These are phyloP conservation scores for Graphiopsis chlorocephala DNA, from an alignment of 2,329 filamentous ascomycete genomes.

Conservation along the genomic window DNA sequence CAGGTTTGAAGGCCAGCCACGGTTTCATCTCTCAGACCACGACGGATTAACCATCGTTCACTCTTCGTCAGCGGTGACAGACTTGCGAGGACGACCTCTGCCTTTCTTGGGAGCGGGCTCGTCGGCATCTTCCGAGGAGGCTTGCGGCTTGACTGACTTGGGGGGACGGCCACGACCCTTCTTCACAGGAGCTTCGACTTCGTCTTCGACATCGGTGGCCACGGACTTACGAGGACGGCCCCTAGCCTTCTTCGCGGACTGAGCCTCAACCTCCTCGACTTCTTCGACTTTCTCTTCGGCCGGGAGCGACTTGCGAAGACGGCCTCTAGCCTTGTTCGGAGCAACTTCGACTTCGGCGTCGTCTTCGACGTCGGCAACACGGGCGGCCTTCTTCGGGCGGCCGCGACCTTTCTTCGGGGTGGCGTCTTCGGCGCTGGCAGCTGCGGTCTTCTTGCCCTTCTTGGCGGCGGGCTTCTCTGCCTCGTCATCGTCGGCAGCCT, in stretches of 20 bases:
- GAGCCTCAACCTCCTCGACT: constrained; percentile 44
- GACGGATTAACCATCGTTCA: background rate
- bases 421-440: constrained; percentile 20
- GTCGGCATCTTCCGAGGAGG: constrained; percentile 37
- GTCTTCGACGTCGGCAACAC: constrained; percentile 28
- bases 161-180: constrained; percentile 26
- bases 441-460: constrained; percentile 26
- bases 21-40: background rate
- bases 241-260: constrained; percentile 31
- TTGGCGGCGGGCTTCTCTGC: constrained; percentile 22
- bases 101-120: constrained; percentile 32
- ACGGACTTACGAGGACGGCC: constrained; percentile 30
- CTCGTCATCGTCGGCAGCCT: constrained; percentile 5
- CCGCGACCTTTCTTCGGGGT: constrained; percentile 23
- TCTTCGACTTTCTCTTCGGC: constrained; percentile 49
- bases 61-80: background rate
- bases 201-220: constrained; percentile 46
- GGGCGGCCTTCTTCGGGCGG: constrained; percentile 20
- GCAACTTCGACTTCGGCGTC: constrained; percentile 21
- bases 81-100: constrained; percentile 25
- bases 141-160: constrained; percentile 18
- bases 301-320: constrained; percentile 39
- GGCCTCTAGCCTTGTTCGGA: constrained; percentile 21
- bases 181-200: constrained; percentile 4
- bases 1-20: background rate